Conservation (phyloP, 2,329 filamentous ascomycete species). For the Fusarium falciforme region DNA sequence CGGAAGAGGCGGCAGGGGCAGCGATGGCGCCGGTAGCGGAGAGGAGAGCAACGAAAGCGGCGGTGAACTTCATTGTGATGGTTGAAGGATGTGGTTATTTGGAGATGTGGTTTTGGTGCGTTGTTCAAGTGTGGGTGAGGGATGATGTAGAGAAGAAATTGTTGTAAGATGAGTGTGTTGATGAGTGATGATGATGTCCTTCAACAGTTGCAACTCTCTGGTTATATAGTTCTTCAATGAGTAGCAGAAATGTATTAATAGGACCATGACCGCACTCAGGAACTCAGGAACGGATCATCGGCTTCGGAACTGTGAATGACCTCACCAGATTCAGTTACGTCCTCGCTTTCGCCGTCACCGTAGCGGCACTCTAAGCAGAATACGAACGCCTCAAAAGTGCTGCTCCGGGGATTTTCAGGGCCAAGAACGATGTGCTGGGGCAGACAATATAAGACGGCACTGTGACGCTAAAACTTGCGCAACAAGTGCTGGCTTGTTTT, state of each 20-base stretch:
- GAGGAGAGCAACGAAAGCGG: constrained; percentile 50
- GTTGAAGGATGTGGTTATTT: constrained; percentile 14
- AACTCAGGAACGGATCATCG: neutral
- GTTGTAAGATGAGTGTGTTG: neutral
- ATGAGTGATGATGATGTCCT: neutral
- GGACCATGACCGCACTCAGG: neutral
- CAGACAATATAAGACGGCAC: neutral
- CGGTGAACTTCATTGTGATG: constrained; percentile 56
- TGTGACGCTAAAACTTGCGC: neutral
- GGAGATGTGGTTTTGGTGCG: neutral
- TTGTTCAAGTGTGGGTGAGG: neutral
- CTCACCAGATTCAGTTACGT: neutral
- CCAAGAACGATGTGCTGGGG: neutral
- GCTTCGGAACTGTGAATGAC: neutral
- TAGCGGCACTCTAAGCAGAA: neutral
- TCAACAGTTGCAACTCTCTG: neutral
- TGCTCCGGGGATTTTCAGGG: neutral
- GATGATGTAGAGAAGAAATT: neutral
- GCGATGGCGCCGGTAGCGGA: constrained; percentile 48
- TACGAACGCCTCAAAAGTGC: neutral
- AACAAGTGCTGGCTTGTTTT: neutral
- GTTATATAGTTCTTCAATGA: neutral
- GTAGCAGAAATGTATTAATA: neutral
- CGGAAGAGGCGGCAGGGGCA: constrained; percentile 44
- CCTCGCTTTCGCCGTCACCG: neutral